Percentiles rank a stretch among this genome's conserved stretches.
Evolutionary conservation across 768 basidiomycete genomes (phyloP).

Genomic region (Tephrocybe sp.): DNA sequence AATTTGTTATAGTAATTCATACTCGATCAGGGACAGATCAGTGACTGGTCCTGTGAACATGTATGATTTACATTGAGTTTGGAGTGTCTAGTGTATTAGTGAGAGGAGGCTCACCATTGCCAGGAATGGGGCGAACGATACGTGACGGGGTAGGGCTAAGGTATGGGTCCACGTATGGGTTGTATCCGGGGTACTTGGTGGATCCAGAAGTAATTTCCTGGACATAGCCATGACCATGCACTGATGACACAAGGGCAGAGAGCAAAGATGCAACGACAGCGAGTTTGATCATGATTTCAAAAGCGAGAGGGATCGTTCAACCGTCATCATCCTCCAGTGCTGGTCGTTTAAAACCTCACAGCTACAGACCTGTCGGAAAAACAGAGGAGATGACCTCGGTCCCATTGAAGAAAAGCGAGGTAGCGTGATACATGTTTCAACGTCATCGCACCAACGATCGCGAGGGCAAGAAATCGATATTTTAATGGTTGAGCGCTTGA

Average conservation of each 20-base stretch:
- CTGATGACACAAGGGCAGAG: slow-evolving; percentile 16
- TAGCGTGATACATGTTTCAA: not conserved
- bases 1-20: not conserved
- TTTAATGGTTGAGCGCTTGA: not conserved
- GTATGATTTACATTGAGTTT: not conserved
- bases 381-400: not conserved
- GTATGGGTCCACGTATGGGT: slow-evolving; percentile 36
- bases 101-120: slow-evolving; percentile 40
- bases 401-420: not conserved
- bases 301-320: not conserved
- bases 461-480: not conserved
- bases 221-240: slow-evolving; percentile 38
- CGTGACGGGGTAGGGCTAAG: slow-evolving; percentile 32
- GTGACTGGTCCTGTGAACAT: not conserved
- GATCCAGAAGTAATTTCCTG: slow-evolving; percentile 33
- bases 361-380: not conserved
- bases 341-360: not conserved
- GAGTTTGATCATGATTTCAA: slow-evolving; percentile 8
- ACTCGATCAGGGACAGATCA: slow-evolving; percentile 2
- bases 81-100: too few species aligned
- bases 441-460: not conserved
- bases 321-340: not conserved
- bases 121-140: slow-evolving; percentile 41
- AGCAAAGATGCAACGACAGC: slow-evolving; percentile 8
- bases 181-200: slow-evolving; percentile 34